Percentiles rank a stretch among this genome's conserved stretches.
Evolutionary conservation across 768 basidiomycete species (phyloP).

Genomic region (Atractiella rhizophila): DNA sequence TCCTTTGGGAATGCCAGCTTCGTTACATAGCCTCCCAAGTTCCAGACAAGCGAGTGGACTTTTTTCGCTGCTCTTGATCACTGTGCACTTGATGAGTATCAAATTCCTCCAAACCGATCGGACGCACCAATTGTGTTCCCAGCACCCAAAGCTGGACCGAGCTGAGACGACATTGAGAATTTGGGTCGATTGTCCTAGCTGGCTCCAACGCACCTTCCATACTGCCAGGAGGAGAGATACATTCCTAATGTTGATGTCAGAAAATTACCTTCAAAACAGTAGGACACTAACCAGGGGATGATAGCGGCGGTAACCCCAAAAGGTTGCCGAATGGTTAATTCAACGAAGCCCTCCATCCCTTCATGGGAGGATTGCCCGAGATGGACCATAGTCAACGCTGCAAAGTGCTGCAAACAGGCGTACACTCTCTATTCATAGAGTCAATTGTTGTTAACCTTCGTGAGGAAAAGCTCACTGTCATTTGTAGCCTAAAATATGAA

Average conservation of each 20-base stretch:
- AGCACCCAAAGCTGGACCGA: conserved; percentile 12
- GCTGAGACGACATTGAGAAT: conserved; percentile 9
- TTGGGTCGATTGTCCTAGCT: too few relatives aligned
- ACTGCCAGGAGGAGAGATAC: too few relatives aligned
- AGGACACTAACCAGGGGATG: background rate
- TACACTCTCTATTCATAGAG: too few relatives aligned
- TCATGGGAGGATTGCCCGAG: conserved; percentile 1
- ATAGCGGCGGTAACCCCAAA: conserved; percentile 9
- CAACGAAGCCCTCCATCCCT: conserved; percentile 1
- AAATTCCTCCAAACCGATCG: conserved; percentile 15
- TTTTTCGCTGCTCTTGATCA: conserved; percentile 15
- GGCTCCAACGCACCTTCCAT: too few relatives aligned
- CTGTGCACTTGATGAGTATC: conserved; percentile 14
- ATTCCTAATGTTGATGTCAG: too few relatives aligned
- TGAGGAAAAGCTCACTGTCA: too few relatives aligned
- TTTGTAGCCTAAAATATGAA: too few relatives aligned
- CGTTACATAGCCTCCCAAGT: conserved; percentile 5
- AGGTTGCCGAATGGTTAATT: conserved; percentile 7
- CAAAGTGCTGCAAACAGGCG: background rate
- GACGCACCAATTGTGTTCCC: conserved; percentile 14
- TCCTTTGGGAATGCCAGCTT: conserved; percentile 15
- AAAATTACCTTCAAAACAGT: too few relatives aligned
- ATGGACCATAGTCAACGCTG: background rate
- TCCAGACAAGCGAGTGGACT: background rate
- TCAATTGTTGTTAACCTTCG: too few relatives aligned